These are phyloP conservation scores for Penicillium concentricum DNA, from an alignment of 2,329 filamentous ascomycete genomes.

Conservation along the genomic window DNA sequence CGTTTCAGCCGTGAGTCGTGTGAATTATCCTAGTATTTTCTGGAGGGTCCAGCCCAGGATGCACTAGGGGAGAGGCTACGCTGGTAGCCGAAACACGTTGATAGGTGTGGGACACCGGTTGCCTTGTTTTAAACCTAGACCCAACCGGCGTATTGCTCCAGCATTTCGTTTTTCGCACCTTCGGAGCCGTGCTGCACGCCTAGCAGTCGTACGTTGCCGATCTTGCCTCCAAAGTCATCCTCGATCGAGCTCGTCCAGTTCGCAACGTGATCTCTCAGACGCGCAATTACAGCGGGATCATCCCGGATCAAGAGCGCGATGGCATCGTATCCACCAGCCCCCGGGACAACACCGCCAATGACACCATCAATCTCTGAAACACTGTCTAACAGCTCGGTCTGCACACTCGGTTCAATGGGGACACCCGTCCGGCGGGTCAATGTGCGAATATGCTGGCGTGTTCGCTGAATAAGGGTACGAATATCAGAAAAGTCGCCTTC, in stretches of 20 bases:
- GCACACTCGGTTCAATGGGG: slow-evolving; percentile 82
- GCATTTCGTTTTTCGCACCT: slow-evolving; percentile 43
- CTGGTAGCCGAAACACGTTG: slow-evolving; percentile 1
- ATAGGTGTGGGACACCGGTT: not conserved
- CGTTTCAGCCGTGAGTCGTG: slow-evolving; percentile 7
- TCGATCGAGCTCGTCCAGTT: slow-evolving; percentile 59
- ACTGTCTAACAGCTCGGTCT: slow-evolving; percentile 81
- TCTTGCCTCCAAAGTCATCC: slow-evolving; percentile 46
- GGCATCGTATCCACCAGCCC: slow-evolving; percentile 91
- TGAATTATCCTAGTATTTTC: slow-evolving; percentile 8
- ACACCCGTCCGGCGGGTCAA: slow-evolving; percentile 76
- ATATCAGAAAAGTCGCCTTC: slow-evolving; percentile 53
- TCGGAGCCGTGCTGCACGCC: slow-evolving; percentile 49
- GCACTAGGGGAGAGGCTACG: slow-evolving; percentile 1
- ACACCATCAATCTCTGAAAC: slow-evolving; percentile 72
- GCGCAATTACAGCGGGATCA: slow-evolving; percentile 60
- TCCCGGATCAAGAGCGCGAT: slow-evolving; percentile 77
- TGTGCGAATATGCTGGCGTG: slow-evolving; percentile 63
- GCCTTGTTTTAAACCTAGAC: slow-evolving; percentile 20
- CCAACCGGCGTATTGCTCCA: slow-evolving; percentile 42
- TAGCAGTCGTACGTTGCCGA: slow-evolving; percentile 46
- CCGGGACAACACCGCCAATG: slow-evolving; percentile 86
- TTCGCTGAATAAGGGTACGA: slow-evolving; percentile 51
- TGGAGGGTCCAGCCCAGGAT: slow-evolving; percentile 3
- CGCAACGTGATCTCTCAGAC: slow-evolving; percentile 62